Base-by-base conservation (phyloP, 75 land plant genomes). In the Picea glauca region DNA sequence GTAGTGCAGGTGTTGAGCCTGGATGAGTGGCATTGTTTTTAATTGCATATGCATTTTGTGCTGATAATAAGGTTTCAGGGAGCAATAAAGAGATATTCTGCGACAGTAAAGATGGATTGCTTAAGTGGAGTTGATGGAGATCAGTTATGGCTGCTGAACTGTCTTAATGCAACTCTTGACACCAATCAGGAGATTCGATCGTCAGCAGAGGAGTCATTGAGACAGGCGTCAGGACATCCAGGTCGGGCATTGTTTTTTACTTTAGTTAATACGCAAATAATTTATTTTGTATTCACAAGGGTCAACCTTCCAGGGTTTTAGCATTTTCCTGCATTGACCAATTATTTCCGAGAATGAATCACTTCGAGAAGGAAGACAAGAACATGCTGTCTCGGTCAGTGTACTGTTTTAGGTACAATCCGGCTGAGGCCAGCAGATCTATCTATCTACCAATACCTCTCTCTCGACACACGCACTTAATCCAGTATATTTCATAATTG, bases 81-180 rank as follows among this genome's bases (percentile, higher is more conserved):
- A 50, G 12, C 56, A 50, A 50, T 11, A 50, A 9, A 50, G 56
- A 50, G 56, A 12, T 50, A 9, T 50, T 9, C 11, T 50, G 56
- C 56, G 12, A 50, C 56, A 46, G 50, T 46, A 46, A 46, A 46
- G 56, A 50, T 50, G 56, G 56, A 50, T 50, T 50, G 56, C 56
- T 50, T 11, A 50, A 50, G 56, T 50, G 54, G 58, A 75, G 79
- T 84, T 21, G 98, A 93, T 82, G 87, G 80, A 78, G 93, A 90
- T 68, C 90, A 90, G 81, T 81, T 90, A 35, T 96, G 99, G 97
- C 94, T 96, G 17, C 58, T 92, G 78, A 87, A 85, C 58, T 92
- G 94, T 81, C 86, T 96, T 79, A 85, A 83, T 76, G 97, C 99
- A 11, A 88, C 99, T 35, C 86, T 96, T n/a, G 93, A 96, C 80